Conservation (phyloP, 2,329 filamentous ascomycete species). For the Sphaerulina musiva region DNA sequence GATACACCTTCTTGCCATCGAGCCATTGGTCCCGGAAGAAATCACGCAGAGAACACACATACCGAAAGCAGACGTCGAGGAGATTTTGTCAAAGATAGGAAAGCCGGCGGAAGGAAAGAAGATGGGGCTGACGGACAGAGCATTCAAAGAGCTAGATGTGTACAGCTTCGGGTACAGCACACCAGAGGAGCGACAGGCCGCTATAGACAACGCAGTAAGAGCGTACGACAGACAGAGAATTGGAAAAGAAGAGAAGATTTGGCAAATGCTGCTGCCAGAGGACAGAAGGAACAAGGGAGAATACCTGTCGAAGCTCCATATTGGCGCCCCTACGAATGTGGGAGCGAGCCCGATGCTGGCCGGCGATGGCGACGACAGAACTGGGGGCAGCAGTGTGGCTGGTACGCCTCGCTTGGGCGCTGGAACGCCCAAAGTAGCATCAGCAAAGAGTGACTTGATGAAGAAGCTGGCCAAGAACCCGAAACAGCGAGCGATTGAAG, state of each 20-base stretch:
- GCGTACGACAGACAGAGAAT: constrained; percentile 58
- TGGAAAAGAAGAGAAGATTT: constrained; percentile 53
- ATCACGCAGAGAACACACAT: constrained; percentile 45
- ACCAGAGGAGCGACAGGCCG: constrained; percentile 51
- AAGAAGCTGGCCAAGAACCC: constrained; percentile 35
- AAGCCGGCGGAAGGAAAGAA: constrained; percentile 43
- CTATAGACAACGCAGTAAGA: constrained; percentile 56
- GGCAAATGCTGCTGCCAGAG: constrained; percentile 56
- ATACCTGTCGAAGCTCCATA: constrained; percentile 53
- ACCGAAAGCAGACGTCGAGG: constrained; percentile 43
- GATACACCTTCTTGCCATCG: constrained; percentile 51
- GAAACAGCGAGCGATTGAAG: constrained; percentile 33
- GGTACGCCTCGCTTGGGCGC: constrained; percentile 27
- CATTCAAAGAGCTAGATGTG: constrained; percentile 56
- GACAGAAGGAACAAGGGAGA: constrained; percentile 58
- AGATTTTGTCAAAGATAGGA: constrained; percentile 48
- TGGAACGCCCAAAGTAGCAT: constrained; percentile 25
- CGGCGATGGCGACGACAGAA: constrained; percentile 18
- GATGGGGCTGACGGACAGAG: constrained; percentile 52
- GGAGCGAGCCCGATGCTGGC: constrained; percentile 28
- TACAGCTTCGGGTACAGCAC: constrained; percentile 55
- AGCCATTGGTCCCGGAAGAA: constrained; percentile 43
- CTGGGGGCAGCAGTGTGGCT: constrained; percentile 15
- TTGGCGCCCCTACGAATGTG: constrained; percentile 33
- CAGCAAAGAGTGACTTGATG: constrained; percentile 19